Percentiles rank a stretch among this genome's conserved stretches.
Evolutionary conservation across 2,329 filamentous ascomycete species (phyloP).

Genomic region (Clarireedia paspali): DNA sequence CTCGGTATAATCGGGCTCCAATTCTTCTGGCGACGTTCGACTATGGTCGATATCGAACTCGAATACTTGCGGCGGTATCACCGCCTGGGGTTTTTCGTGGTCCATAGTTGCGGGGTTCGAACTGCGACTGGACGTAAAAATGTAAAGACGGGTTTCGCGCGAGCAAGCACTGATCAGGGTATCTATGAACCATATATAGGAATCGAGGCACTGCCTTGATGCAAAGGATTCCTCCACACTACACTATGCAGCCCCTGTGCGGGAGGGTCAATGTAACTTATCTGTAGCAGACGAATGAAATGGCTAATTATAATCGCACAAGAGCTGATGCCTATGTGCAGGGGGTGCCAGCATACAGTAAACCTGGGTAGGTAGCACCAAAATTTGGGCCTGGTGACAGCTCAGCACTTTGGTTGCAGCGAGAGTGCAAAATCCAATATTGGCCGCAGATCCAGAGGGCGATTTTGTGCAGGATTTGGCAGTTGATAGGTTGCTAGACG

Average conservation of each 20-base stretch:
- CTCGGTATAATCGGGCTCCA: constrained; percentile 19
- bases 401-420: no score
- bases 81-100: constrained; percentile 25
- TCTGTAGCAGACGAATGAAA: background rate
- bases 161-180: constrained; percentile 1
- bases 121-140: background rate
- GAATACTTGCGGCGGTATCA: constrained; percentile 19
- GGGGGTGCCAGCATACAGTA: background rate
- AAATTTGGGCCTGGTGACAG: background rate
- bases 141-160: background rate
- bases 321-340: constrained; percentile 2
- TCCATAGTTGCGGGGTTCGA: constrained; percentile 17
- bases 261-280: constrained; percentile 3
- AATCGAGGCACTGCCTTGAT: constrained; percentile 2
- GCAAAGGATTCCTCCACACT: constrained; percentile 3
- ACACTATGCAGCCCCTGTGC: constrained; percentile 5
- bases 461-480: no score
- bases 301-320: constrained; percentile 5
- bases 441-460: no score
- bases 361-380: background rate
- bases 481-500: no score
- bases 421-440: no score
- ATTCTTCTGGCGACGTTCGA: constrained; percentile 15
- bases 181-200: constrained; percentile 2
- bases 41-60: constrained; percentile 17